Evolutionary conservation across 352 stramenopile genomes (phyloP).

Genomic region (Globisporangium camurandrum): DNA sequence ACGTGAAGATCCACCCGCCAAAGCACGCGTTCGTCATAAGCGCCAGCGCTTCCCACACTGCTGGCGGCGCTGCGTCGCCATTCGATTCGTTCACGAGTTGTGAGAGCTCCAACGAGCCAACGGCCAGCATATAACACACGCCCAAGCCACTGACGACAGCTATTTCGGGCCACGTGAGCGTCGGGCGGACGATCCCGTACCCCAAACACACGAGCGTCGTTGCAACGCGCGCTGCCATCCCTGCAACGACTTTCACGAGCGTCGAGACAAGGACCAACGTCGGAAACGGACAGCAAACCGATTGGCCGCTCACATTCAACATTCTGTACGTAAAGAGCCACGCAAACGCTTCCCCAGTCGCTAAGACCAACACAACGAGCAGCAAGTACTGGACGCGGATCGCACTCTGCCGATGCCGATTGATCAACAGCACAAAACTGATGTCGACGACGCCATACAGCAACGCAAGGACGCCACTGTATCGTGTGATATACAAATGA

Average conservation of each 20-base stretch:
- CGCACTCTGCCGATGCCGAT: conserved; percentile 55
- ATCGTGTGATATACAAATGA: conserved; percentile 9
- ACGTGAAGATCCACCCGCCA: conserved; percentile 81
- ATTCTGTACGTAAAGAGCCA: conserved; percentile 79
- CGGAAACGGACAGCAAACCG: conserved; percentile 74
- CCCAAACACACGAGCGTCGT: conserved; percentile 75
- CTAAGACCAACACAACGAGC: conserved; percentile 65
- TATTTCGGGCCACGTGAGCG: conserved; percentile 66
- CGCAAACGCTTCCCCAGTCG: conserved; percentile 56
- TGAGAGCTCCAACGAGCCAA: conserved; percentile 67
- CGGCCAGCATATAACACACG: conserved; percentile 76
- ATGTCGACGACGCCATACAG: conserved; percentile 65
- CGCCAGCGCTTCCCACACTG: conserved; percentile 72
- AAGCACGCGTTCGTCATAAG: conserved; percentile 78
- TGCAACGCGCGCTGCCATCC: conserved; percentile 66
- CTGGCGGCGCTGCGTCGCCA: conserved; percentile 48
- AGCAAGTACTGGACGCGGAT: conserved; percentile 82
- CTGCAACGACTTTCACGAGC: conserved; percentile 58
- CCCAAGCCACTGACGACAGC: conserved; percentile 68
- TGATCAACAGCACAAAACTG: conserved; percentile 66
- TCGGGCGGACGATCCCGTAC: conserved; percentile 71
- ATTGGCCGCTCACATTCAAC: conserved; percentile 62
- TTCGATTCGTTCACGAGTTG: conserved; percentile 76
- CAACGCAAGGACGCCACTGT: conserved; percentile 56
- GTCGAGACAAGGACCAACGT: conserved; percentile 61